A percentile compares a stretch with the other conserved stretches of the same genome.
Evolutionary conservation across 2,329 filamentous ascomycete species (phyloP).

Genomic region (Coccinonectria pachysandricola): DNA sequence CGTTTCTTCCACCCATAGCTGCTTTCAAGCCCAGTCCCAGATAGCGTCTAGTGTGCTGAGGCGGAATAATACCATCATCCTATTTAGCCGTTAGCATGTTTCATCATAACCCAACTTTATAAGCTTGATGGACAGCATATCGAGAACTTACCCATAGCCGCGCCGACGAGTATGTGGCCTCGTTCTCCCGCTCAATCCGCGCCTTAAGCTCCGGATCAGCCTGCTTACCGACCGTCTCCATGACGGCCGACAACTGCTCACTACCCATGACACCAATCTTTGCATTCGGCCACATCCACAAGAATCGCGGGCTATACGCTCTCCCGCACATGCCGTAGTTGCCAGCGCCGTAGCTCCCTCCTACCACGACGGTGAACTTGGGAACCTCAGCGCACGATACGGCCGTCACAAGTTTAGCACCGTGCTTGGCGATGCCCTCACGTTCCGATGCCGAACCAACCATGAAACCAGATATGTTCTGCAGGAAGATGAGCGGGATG

Average conservation of each 20-base stretch:
- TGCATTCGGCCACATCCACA: conserved; percentile 98
- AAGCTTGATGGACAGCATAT: too few species aligned
- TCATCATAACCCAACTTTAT: not conserved
- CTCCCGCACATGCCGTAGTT: conserved; percentile 99
- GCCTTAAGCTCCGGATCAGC: conserved; percentile 71
- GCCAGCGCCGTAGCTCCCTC: conserved; percentile 82
- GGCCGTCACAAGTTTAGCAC: conserved; percentile 90
- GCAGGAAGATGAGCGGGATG: conserved; percentile 83
- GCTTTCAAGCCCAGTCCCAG: conserved; percentile 63
- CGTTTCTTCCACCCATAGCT: conserved; percentile 57
- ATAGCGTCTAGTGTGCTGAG: conserved; percentile 63
- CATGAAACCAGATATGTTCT: conserved; percentile 99
- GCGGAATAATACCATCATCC: conserved; percentile 73
- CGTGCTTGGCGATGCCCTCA: conserved; percentile 95
- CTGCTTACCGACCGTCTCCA: conserved; percentile 84
- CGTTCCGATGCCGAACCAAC: conserved; percentile 86
- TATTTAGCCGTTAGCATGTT: conserved; percentile 19
- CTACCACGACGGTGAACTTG: conserved; percentile 96
- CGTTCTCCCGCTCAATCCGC: conserved; percentile 82
- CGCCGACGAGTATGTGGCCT: conserved; percentile 79
- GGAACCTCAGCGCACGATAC: conserved; percentile 90
- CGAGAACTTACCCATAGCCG: conserved; percentile 65
- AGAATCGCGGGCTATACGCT: conserved; percentile 80
- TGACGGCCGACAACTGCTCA: conserved; percentile 83
- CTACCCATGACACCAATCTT: conserved; percentile 92